These are phyloP conservation scores for Nitzschia palea DNA, from an alignment of 108 stramenopile genomes.

Conservation along the genomic window DNA sequence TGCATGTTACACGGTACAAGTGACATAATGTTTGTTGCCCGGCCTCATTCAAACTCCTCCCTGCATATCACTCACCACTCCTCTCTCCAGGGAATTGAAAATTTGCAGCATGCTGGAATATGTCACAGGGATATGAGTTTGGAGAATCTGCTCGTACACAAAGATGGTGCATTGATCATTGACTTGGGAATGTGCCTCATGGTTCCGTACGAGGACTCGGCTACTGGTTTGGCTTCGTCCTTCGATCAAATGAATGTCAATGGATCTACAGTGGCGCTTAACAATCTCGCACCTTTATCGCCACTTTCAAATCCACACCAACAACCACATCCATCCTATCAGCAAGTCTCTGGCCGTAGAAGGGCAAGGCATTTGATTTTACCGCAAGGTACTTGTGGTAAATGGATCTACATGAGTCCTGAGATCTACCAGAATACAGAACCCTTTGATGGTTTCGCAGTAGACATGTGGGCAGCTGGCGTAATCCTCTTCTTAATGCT, in stretches of 20 bases:
- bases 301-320: neutral
- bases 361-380: constrained; percentile 53
- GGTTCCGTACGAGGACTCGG: constrained; percentile 49
- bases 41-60: neutral
- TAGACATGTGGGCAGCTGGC: constrained; percentile 94
- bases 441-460: constrained; percentile 87
- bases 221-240: constrained; percentile 11
- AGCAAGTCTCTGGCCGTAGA: constrained; percentile 17
- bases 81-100: constrained; percentile 60
- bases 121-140: constrained; percentile 90
- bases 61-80: neutral
- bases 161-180: constrained; percentile 75
- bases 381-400: constrained; percentile 87
- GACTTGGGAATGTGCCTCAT: constrained; percentile 95
- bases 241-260: constrained; percentile 43
- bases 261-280: neutral
- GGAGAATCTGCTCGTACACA: constrained; percentile 81
- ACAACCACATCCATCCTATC: neutral
- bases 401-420: constrained; percentile 93
- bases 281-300: neutral
- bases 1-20: neutral
- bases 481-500: constrained; percentile 92
- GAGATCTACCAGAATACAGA: constrained; percentile 75
- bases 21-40: neutral
- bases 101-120: constrained; percentile 79